phyloP scores from a whole-genome alignment of 2,329 filamentous ascomycete species.

The Phaeosphaeria sp. region DNA sequence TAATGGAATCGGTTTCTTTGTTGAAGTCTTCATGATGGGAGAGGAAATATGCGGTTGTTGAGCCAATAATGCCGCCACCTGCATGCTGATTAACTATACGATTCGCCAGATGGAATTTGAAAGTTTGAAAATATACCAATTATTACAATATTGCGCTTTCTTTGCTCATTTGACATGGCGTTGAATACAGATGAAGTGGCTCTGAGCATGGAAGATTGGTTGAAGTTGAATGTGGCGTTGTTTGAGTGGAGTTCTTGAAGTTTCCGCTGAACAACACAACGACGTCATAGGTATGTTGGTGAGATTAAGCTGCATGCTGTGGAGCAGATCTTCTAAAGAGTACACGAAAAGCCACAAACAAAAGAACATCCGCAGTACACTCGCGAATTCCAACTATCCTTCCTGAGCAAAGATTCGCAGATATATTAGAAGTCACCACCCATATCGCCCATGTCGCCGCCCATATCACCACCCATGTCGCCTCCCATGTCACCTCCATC shows the following conservation, averaged over 20 bases:
- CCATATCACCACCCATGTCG: conserved; percentile 35
- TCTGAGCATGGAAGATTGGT: conserved; percentile 27
- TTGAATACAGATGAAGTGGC: conserved; percentile 15
- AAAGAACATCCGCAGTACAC: neutral
- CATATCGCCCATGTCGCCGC: conserved; percentile 36
- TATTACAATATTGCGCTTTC: conserved; percentile 44
- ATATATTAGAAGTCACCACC: neutral
- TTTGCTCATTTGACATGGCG: conserved; percentile 35
- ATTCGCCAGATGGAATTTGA: neutral
- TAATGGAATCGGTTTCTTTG: conserved; percentile 76
- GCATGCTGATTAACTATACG: conserved; percentile 3
- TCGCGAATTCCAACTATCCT: neutral
- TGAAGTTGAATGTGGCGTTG: conserved; percentile 19
- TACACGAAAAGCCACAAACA: too few relatives aligned
- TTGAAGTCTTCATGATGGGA: conserved; percentile 85
- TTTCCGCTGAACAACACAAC: conserved; percentile 20
- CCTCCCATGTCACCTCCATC: conserved; percentile 34
- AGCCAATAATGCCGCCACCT: conserved; percentile 94
- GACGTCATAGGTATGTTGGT: conserved; percentile 24
- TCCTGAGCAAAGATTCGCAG: neutral
- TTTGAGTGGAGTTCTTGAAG: conserved; percentile 14
- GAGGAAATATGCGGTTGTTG: conserved; percentile 88
- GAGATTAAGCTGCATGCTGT: neutral
- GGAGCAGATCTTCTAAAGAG: neutral
- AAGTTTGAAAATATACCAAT: conserved; percentile 29